Conservation (phyloP, 2,329 filamentous ascomycete genomes). For the Colletotrichum limetticola region DNA sequence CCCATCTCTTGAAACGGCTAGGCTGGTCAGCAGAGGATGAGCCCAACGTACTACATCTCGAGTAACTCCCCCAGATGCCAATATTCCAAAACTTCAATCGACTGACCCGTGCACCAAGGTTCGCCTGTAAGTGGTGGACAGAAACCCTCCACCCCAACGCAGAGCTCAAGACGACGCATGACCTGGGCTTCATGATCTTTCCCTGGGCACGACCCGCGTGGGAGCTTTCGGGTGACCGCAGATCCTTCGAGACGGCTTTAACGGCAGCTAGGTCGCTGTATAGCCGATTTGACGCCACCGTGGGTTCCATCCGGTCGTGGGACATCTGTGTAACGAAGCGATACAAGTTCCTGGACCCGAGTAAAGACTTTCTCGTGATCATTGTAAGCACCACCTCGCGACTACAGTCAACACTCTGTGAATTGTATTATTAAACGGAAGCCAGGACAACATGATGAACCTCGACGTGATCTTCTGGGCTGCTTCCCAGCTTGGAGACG, state of each 20-base stretch:
- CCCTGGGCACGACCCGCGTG: slow-evolving; percentile 51
- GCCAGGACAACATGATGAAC: slow-evolving; percentile 52
- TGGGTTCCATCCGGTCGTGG: slow-evolving; percentile 54
- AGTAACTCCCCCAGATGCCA: slow-evolving; percentile 34
- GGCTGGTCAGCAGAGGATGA: slow-evolving; percentile 11
- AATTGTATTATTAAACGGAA: no score
- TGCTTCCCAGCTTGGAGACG: slow-evolving; percentile 45
- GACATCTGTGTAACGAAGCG: slow-evolving; percentile 53
- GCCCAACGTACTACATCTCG: slow-evolving; percentile 41
- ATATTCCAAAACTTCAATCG: neutral
- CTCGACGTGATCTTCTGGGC: slow-evolving; percentile 55
- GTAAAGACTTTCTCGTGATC: slow-evolving; percentile 51
- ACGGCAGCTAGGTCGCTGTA: slow-evolving; percentile 49
- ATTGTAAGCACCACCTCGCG: slow-evolving; percentile 44
- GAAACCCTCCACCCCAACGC: slow-evolving; percentile 48
- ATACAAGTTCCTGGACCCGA: slow-evolving; percentile 48
- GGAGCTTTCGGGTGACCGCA: slow-evolving; percentile 50
- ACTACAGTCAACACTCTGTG: no score
- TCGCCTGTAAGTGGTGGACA: slow-evolving; percentile 55
- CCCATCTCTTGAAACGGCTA: slow-evolving; percentile 18
- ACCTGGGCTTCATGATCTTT: slow-evolving; percentile 56
- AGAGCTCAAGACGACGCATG: slow-evolving; percentile 48
- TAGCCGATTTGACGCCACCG: slow-evolving; percentile 46
- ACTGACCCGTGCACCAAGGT: slow-evolving; percentile 10
- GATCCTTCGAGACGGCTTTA: slow-evolving; percentile 47